Evolutionary conservation across 2,329 filamentous ascomycete species (phyloP), one percentile per base, ranked within the genome.

Genomic region (Pseudogymnoascus sp.): DNA sequence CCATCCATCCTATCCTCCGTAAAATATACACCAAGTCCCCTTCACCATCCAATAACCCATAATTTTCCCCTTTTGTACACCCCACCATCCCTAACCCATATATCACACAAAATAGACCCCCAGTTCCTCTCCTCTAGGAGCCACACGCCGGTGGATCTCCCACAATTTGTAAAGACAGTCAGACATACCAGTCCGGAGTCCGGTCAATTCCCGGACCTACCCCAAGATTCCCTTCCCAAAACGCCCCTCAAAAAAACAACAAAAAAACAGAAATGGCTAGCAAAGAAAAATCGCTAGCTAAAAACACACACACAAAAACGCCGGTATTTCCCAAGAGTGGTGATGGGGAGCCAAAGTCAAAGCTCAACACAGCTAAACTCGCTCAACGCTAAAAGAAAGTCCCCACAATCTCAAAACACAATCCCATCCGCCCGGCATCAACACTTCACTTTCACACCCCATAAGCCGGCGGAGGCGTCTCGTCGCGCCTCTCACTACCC

Each of bases 401-500:
- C 41, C 41, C 19, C 37, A 39, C 37, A 45, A 45, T 45, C 41
- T 45, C 41, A 45, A 45, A 45, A 45, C 19, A 45, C 41, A 45
- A 45, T n/a, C 41, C 41, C 39, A 14, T 14, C 39, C 3, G 16
- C 39, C 16, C n/a, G 6, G 2, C 14, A 16, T 1, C 14, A 16
- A 8, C n/a, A 19, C 10, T 11, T 43, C 14, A 37, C 13, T 54
- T 31, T 57, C 31, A 60, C 1, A 36, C 51, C 74, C 87, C 81
- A 72, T 88, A 88, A 64, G 85, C 84, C 13, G 85, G 85, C 28
- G 85, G 85, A 5, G 85, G 85, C 4, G 78, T 74, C 57, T 85
- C 82, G 66, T 86, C 82, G 62, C 79, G 77, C 41, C 41, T 10
- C 65, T 85, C 83, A 45, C 81, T 78, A 34, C 61, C 41, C 37